Percentiles rank a stretch among this genome's conserved stretches.
These are phyloP conservation scores for Manihot esculenta DNA, from an alignment of 441 rosid genomes.

Conservation along the genomic window DNA sequence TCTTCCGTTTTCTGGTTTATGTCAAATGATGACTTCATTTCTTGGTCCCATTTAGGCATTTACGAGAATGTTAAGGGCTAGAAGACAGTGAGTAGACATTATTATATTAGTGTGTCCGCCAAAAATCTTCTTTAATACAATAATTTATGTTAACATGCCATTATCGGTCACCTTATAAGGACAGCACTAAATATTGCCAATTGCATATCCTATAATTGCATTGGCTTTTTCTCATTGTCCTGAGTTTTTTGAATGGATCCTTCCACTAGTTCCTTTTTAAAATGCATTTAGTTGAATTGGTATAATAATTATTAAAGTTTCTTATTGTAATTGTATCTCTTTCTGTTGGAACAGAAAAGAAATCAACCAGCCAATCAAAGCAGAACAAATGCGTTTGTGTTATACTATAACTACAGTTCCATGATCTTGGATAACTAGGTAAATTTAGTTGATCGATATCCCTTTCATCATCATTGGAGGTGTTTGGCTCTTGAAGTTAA, in stretches of 20 bases:
- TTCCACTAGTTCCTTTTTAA: constrained; percentile 11
- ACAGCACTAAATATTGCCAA: constrained; percentile 15
- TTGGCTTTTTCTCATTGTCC: constrained; percentile 20
- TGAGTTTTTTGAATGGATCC: constrained; percentile 12
- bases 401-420: constrained; percentile 51
- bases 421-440: constrained; percentile 30
- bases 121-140: neutral
- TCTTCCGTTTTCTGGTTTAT: neutral
- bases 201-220: constrained; percentile 19
- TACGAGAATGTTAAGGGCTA: neutral
- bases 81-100: constrained; percentile 3
- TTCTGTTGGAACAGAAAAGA: constrained; percentile 62
- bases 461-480: neutral
- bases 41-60: neutral
- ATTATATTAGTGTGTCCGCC: neutral
- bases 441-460: constrained; percentile 11
- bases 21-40: neutral
- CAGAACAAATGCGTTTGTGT: constrained; percentile 80
- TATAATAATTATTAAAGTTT: constrained; percentile 5
- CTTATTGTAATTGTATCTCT: constrained; percentile 6
- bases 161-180: constrained; percentile 9
- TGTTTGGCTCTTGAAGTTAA: constrained; percentile 2
- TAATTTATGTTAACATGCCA: neutral
- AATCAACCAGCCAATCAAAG: constrained; percentile 48
- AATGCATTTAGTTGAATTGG: neutral